A percentile compares a stretch with the other conserved stretches of the same genome.
Evolutionary conservation across 495 filamentous ascomycete genomes (phyloP).

Genomic region (Recurvomyces mirabilis): DNA sequence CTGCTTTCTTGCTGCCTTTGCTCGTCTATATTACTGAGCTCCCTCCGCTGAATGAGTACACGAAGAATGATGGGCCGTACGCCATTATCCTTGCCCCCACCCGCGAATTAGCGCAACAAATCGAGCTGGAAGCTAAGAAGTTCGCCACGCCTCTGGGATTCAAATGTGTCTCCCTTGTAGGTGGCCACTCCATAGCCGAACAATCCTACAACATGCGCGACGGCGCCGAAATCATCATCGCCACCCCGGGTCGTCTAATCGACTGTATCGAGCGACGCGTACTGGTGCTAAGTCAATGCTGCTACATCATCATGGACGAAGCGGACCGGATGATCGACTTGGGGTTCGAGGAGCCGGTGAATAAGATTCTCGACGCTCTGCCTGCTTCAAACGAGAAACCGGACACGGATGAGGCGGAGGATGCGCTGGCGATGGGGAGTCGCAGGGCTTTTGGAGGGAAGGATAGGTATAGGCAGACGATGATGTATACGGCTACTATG

Average conservation of each 20-base stretch:
- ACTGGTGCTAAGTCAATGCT: constrained; percentile 86
- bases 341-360: constrained; percentile 94
- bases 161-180: constrained; percentile 92
- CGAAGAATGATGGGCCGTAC: constrained; percentile 93
- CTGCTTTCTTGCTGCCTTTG: constrained; percentile 84
- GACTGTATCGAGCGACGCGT: constrained; percentile 93
- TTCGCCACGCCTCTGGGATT: constrained; percentile 88
- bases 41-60: constrained; percentile 70
- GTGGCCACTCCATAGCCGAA: constrained; percentile 91
- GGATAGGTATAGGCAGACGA: constrained; percentile 90
- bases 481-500: constrained; percentile 99
- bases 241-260: constrained; percentile 90
- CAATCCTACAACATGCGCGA: constrained; percentile 88
- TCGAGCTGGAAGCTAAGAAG: constrained; percentile 87
- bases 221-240: constrained; percentile 96
- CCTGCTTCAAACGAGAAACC: constrained; percentile 93
- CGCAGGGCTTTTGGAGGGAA: constrained; percentile 69
- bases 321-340: constrained; percentile 99
- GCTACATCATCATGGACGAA: constrained; percentile 98
- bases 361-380: constrained; percentile 96
- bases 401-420: constrained; percentile 86
- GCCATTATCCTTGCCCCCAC: constrained; percentile 93
- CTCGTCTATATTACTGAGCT: constrained; percentile 95
- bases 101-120: constrained; percentile 97
- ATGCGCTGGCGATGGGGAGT: constrained; percentile 70